Conservation (phyloP, 148 eudicot genomes). For the Hydrangea macrophylla region DNA sequence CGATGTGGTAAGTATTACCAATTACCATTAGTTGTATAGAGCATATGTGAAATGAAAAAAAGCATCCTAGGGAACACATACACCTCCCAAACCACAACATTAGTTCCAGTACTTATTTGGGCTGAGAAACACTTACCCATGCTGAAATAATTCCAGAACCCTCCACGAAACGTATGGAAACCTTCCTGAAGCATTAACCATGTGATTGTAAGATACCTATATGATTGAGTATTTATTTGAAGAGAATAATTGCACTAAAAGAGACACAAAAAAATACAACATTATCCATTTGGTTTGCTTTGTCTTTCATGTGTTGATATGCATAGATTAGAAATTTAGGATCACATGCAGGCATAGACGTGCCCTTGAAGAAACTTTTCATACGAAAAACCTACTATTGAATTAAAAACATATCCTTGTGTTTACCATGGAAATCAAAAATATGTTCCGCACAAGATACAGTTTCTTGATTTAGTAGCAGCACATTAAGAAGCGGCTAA, state of each 20-base stretch:
- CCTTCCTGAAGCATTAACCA: constrained; percentile 62
- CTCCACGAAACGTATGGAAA: constrained; percentile 81
- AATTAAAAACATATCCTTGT: not conserved
- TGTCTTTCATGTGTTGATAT: too few species aligned
- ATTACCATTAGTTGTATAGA: not conserved
- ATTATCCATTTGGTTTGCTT: too few species aligned
- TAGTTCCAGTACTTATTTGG: too few species aligned
- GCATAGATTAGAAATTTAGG: too few species aligned
- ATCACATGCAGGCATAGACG: too few species aligned
- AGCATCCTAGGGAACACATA: not conserved
- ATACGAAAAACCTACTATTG: too few species aligned
- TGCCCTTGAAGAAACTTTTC: too few species aligned
- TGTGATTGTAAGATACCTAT: constrained; percentile 8
- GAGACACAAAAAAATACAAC: not conserved
- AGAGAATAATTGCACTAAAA: not conserved
- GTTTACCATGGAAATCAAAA: not conserved
- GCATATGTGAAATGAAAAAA: too few species aligned
- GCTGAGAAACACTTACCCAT: constrained; percentile 61
- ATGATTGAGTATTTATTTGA: not conserved
- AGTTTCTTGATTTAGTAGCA: not conserved
- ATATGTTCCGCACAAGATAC: not conserved
- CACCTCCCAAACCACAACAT: not conserved
- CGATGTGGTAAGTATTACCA: not conserved
- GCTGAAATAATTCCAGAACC: constrained; percentile 98
- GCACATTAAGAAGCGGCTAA: not conserved